Base-by-base conservation (phyloP, 768 basidiomycete genomes). In the Mycena olivaceomarginata region DNA sequence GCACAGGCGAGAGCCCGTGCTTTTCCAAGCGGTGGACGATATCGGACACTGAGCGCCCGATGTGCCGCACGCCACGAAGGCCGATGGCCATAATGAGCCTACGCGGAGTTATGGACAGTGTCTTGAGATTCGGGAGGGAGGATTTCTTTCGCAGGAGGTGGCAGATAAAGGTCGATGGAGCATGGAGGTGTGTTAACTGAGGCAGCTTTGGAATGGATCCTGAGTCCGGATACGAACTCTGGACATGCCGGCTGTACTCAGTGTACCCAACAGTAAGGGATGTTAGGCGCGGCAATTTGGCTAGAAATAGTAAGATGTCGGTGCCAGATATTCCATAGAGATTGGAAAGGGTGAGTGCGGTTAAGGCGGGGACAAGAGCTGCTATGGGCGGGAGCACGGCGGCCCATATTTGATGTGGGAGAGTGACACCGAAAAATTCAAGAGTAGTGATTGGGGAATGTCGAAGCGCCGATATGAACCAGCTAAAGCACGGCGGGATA, bases 61-160 rank as follows among this genome's bases (percentile, higher is more conserved):
- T n/a, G n/a, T n/a, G n/a, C n/a, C n/a, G n/a, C n/a, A n/a, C n/a
- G n/a, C n/a, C n/a, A n/a, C n/a, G n/a, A n/a, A n/a, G n/a, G n/a
- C n/a, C n/a, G n/a, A n/a, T n/a, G n/a, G n/a, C n/a, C n/a, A n/a
- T n/a, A n/a, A n/a, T n/a, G n/a, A n/a, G n/a, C n/a, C n/a, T n/a
- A n/a, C n/a, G n/a, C n/a, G n/a, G n/a, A n/a, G n/a, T n/a, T n/a
- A n/a, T n/a, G n/a, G n/a, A n/a, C n/a, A n/a, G n/a, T n/a, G n/a
- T n/a, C n/a, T n/a, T n/a, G n/a, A n/a, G n/a, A n/a, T n/a, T n/a
- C n/a, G n/a, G n/a, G n/a, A n/a, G n/a, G n/a, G n/a, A n/a, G n/a
- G n/a, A n/a, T n/a, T n/a, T n/a, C n/a, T 77, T 79, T 10, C 56
- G 60, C 22, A 79, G 60, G 46, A 77, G 46, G 65, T 79, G 75